Base-by-base conservation (phyloP, 176 grass and related monocot genomes). In the Poa pratensis region DNA sequence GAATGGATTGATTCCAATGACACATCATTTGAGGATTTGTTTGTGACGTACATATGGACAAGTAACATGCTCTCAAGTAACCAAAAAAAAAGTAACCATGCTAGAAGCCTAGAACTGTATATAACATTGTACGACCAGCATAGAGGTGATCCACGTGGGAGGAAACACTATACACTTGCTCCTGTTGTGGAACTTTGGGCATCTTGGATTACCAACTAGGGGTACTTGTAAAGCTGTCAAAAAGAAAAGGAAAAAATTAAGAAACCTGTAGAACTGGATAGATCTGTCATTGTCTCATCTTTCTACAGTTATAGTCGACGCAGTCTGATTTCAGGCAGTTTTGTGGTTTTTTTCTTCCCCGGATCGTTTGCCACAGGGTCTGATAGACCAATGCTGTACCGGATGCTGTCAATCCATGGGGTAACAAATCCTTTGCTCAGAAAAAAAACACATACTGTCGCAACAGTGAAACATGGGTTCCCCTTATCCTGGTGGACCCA, bases 1-100 rank as follows among this genome's bases (percentile, higher is more conserved):
- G 67, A 54, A 66, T 24, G 45, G 85, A 91, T 52, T 60, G 23
- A 45, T 86, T 72, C 17, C 26, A 74, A 16, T 42, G 60, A 37
- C n/a, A 49, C 59, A 37, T 68, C 54, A 46, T 40, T 64, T 43
- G 49, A 81, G 4, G 27, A 28, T 20, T 73, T 66, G 27, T 50
- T 65, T 81, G 57, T 37, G 15, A 78, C 65, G 28, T 32, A 32
- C 34, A 37, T 48, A 57, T 59, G 3, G 35, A 75, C 70, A 75
- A 59, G 9, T 76, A 69, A 48, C 51, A 82, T 26, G 24, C 26
- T 52, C 48, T n/a, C n/a, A n/a, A n/a, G n/a, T n/a, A n/a, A n/a
- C n/a, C n/a, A n/a, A n/a, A n/a, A n/a, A n/a, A n/a, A n/a, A 52
- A 52, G 24, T 32, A 75, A 75, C 24, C 46, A 75, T 75, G 16